Percentiles rank a stretch among this genome's conserved stretches.
These are phyloP conservation scores for Neofusicoccum ribis DNA, from an alignment of 2,329 filamentous ascomycete species.

Conservation along the genomic window DNA sequence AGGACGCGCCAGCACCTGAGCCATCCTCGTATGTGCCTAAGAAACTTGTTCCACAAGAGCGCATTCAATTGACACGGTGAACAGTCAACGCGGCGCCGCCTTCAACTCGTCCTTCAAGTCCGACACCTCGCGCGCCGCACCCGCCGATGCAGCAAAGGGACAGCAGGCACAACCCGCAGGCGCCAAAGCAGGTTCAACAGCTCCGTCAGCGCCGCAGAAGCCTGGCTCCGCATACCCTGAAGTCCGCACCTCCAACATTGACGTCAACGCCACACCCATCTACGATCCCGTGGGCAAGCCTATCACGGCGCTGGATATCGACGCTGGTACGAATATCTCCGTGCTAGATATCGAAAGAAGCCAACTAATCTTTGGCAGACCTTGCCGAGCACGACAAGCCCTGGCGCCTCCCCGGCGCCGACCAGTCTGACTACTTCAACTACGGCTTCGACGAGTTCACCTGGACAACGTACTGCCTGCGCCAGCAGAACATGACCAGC, in stretches of 20 bases:
- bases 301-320: slow-evolving; percentile 58
- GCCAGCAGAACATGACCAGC: slow-evolving; percentile 76
- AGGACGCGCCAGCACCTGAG: slow-evolving; percentile 40
- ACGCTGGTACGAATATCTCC: slow-evolving; percentile 38
- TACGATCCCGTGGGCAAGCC: slow-evolving; percentile 72
- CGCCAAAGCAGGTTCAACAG: slow-evolving; percentile 18
- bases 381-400: slow-evolving; percentile 76
- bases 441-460: slow-evolving; percentile 99
- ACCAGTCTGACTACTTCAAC: slow-evolving; percentile 97
- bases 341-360: slow-evolving; percentile 39
- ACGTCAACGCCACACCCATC: slow-evolving; percentile 78
- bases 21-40: slow-evolving; percentile 32
- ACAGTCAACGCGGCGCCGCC: slow-evolving; percentile 26
- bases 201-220: slow-evolving; percentile 19
- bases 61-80: slow-evolving; percentile 20
- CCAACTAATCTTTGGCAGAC: slow-evolving; percentile 29
- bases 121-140: slow-evolving; percentile 31
- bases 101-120: slow-evolving; percentile 40
- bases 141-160: slow-evolving; percentile 26
- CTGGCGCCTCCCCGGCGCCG: slow-evolving; percentile 91
- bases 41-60: not conserved
- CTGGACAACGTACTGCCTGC: slow-evolving; percentile 90
- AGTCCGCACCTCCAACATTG: slow-evolving; percentile 73
- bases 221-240: slow-evolving; percentile 65
- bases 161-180: slow-evolving; percentile 21